Base-by-base conservation (phyloP, 2,329 filamentous ascomycete species). In the Neonectria hederae region DNA sequence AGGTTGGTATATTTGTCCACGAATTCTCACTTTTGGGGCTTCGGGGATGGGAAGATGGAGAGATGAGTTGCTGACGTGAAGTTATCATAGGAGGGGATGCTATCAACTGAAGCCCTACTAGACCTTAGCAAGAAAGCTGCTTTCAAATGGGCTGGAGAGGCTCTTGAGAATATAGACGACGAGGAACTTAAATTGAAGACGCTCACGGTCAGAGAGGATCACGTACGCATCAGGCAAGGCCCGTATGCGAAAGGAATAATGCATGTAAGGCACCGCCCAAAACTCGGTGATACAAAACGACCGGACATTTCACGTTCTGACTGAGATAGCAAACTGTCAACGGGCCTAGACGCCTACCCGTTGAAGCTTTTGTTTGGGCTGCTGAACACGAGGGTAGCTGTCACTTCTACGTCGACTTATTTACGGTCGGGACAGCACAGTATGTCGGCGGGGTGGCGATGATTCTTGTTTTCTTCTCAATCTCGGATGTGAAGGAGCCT, bases 351-450 rank as follows among this genome's bases (percentile, higher is more conserved):
- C 54, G 35, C 22, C 69, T 76, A 14, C 69, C 70, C 21, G 43
- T 77, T 9, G 69, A 76, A 14, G 74, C 70, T 5, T 69, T 65
- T 28, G 59, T 76, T 14, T 59, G 65, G n/a, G 17, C 43, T 6
- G 45, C 65, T 14, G 32, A 30, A 9, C 10, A 30, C 5, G 9
- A 13, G 17, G 24, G 14, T 7, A n/a, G 2, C 4, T 58, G 48
- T 13, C 32, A 21, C 10, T 38, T 68, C 10, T 22, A 35, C 1
- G 28, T 73, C 3, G 52, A 66, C 7, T 64, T 77, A 54, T 69
- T 66, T 42, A 62, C 75, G 0, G 72, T 68, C 9, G 72, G 74
- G 35, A 73, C 70, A 40, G 60, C 58, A 4, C 69, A 66, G 6
- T 69, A 66, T 40, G 55, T 71, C 6, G 75, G 74, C 26, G 56